Conservation (phyloP, 202 grass and related monocot species). For the Hordeum pubiflorum region DNA sequence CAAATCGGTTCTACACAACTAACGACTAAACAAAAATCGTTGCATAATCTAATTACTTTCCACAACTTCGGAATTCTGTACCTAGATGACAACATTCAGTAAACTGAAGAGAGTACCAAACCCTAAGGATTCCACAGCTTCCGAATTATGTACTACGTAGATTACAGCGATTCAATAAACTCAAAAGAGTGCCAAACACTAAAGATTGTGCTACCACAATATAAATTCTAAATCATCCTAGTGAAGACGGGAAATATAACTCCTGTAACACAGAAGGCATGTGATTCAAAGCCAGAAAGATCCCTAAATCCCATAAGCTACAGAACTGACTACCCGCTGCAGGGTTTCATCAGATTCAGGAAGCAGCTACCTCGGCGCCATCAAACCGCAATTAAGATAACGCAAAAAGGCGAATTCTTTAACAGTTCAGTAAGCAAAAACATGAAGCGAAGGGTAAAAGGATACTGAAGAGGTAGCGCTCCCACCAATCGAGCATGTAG, state of each 20-base stretch:
- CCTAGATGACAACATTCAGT: neutral
- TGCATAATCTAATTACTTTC: neutral
- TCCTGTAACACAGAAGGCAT: neutral
- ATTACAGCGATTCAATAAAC: neutral
- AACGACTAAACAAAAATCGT: neutral
- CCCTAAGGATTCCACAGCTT: neutral
- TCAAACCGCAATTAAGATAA: neutral
- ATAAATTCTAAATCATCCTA: neutral
- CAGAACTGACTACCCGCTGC: neutral
- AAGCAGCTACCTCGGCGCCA: neutral
- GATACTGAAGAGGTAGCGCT: slow-evolving; percentile 75
- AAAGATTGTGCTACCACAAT: neutral
- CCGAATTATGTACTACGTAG: neutral
- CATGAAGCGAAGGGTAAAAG: slow-evolving; percentile 18
- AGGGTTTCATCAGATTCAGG: neutral
- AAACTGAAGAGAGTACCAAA: neutral
- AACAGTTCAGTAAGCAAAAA: neutral
- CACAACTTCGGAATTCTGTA: neutral
- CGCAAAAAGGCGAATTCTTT: neutral
- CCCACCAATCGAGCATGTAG: slow-evolving; percentile 78
- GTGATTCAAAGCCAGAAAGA: neutral
- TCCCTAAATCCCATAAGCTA: neutral
- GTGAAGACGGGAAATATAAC: neutral
- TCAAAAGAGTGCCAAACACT: neutral
- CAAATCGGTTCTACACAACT: neutral